phyloP scores from a whole-genome alignment of 345 rosid species.

The sweet orange (Citrus sinensis) region DNA sequence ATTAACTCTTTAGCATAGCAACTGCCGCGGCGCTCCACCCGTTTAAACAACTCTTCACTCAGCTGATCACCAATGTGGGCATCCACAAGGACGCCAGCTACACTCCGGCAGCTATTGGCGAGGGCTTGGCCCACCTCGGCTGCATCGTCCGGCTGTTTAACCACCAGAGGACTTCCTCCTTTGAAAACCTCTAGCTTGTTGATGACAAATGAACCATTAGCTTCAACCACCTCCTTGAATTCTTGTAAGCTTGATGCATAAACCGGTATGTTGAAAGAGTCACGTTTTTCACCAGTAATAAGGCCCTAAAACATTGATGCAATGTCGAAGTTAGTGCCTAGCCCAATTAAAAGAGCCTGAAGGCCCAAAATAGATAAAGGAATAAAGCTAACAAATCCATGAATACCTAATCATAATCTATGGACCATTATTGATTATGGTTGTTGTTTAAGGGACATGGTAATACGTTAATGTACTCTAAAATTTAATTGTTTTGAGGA shows the following conservation, averaged over 20 bases:
- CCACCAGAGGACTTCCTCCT: slow-evolving; percentile 95
- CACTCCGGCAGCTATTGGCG: slow-evolving; percentile 73
- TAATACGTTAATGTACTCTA: slow-evolving; percentile 2
- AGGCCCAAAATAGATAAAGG: neutral
- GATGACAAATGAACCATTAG: slow-evolving; percentile 62
- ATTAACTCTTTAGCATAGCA: slow-evolving; percentile 72
- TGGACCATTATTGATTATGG: slow-evolving; percentile 11
- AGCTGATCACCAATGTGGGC: slow-evolving; percentile 86
- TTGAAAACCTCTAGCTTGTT: slow-evolving; percentile 81
- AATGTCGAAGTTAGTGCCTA: no score
- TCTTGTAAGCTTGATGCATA: slow-evolving; percentile 90
- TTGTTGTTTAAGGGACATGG: slow-evolving; percentile 10
- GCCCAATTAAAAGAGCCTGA: neutral
- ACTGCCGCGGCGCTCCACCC: slow-evolving; percentile 60
- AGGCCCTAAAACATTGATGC: slow-evolving; percentile 43
- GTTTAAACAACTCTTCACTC: slow-evolving; percentile 60
- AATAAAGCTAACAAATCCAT: neutral
- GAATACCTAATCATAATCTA: slow-evolving; percentile 11
- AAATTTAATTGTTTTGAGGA: neutral
- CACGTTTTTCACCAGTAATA: slow-evolving; percentile 66
- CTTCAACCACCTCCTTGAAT: slow-evolving; percentile 78
- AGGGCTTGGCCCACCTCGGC: slow-evolving; percentile 73
- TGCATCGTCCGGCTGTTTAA: slow-evolving; percentile 62
- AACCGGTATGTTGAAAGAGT: slow-evolving; percentile 85
- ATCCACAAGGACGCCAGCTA: slow-evolving; percentile 83